A percentile compares a stretch with the other conserved stretches of the same genome.
Evolutionary conservation across 2,329 filamentous ascomycete genomes (phyloP).

Genomic region (Monilinia fructigena): DNA sequence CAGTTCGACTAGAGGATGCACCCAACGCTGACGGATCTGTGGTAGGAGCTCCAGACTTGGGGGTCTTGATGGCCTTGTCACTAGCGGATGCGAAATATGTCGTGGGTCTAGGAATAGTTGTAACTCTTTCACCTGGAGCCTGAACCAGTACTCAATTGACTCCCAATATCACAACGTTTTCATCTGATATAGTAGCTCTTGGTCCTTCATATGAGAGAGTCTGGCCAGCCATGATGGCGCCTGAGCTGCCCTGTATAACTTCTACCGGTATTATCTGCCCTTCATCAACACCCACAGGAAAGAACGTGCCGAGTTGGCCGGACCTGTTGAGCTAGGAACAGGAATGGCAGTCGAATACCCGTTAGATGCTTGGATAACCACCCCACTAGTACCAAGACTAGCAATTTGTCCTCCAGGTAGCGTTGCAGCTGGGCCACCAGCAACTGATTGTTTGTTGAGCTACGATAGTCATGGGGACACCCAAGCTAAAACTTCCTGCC

Average conservation of each 20-base stretch:
- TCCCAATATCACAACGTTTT: constrained; percentile 24
- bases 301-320: no score
- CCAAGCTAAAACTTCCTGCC: constrained; percentile 9
- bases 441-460: constrained; percentile 22
- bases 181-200: constrained; percentile 24
- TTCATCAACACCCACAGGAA: neutral
- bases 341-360: constrained; percentile 24
- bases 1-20: neutral
- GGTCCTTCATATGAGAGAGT: constrained; percentile 23
- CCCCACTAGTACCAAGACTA: constrained; percentile 23
- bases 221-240: constrained; percentile 24
- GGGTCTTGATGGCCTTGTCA: neutral
- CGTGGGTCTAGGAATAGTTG: constrained; percentile 10
- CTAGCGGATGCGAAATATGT: neutral
- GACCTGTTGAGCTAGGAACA: neutral
- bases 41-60: neutral
- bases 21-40: neutral
- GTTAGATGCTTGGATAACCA: constrained; percentile 24
- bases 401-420: constrained; percentile 24
- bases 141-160: constrained; percentile 26
- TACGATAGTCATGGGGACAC: neutral
- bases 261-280: constrained; percentile 5
- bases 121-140: constrained; percentile 24
- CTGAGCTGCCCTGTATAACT: constrained; percentile 4
- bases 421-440: constrained; percentile 21